phyloP scores from a whole-genome alignment of 129 eudicot species.

The Dittrichia graveolens region DNA sequence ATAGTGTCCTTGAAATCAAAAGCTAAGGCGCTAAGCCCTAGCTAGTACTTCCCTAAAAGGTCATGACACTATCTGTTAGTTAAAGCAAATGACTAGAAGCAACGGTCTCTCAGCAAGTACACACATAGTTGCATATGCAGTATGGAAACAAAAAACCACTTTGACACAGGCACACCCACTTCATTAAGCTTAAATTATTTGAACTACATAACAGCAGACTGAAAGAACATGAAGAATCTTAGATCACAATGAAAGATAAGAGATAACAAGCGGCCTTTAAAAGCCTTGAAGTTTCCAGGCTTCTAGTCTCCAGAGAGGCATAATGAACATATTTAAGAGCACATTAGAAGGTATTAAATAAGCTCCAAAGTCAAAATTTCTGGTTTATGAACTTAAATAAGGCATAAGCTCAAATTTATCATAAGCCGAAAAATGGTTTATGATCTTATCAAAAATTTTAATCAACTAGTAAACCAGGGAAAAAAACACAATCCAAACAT shows the following conservation, averaged over 20 bases:
- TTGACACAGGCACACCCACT: background rate
- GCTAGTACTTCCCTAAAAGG: background rate
- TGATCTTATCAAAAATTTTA: no score
- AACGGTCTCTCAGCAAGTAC: slow-evolving; percentile 1
- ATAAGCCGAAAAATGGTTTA: no score
- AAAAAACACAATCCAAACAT: background rate
- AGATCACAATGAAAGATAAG: background rate
- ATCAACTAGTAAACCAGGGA: no score
- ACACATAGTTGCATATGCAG: background rate
- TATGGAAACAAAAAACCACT: no score
- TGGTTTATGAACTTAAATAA: no score
- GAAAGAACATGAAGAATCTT: background rate
- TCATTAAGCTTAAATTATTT: background rate
- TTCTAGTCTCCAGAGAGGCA: no score
- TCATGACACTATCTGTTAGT: background rate
- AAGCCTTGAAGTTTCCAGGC: no score
- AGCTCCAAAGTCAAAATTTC: no score
- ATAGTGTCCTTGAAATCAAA: background rate
- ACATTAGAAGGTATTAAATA: no score
- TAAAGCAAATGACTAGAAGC: background rate
- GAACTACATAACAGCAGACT: background rate
- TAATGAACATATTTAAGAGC: no score
- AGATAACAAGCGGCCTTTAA: no score
- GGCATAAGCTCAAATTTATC: no score
- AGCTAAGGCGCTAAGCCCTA: background rate